Percentiles rank a stretch among this genome's conserved stretches.
Evolutionary conservation across 352 stramenopile genomes (phyloP).

Genomic region (Saprolegnia parasitica): DNA sequence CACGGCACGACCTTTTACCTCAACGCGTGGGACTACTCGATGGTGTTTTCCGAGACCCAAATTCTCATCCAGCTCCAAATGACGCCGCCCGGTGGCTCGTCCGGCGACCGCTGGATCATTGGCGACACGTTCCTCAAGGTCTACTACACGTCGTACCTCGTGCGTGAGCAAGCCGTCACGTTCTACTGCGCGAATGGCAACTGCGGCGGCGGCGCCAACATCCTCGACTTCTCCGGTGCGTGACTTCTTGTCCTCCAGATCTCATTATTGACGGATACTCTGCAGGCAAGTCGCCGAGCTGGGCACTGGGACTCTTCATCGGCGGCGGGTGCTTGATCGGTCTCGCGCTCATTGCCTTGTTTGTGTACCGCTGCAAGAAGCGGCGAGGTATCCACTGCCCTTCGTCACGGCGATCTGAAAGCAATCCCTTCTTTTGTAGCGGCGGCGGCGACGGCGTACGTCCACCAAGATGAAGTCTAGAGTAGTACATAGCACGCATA

Average conservation of each 20-base stretch:
- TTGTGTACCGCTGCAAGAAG: constrained; percentile 1
- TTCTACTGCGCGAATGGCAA: constrained; percentile 61
- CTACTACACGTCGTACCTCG: constrained; percentile 60
- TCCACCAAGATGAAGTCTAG: background rate
- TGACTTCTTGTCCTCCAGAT: background rate
- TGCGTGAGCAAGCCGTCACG: constrained; percentile 43
- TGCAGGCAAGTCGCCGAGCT: background rate
- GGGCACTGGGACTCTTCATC: constrained; percentile 12
- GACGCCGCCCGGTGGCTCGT: constrained; percentile 23
- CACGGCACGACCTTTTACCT: constrained; percentile 54
- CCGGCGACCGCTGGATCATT: constrained; percentile 61
- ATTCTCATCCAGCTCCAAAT: background rate
- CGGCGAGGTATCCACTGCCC: background rate
- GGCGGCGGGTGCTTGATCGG: constrained; percentile 10
- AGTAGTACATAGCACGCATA: too few species aligned
- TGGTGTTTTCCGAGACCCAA: constrained; percentile 31
- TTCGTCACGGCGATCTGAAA: background rate
- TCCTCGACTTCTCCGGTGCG: constrained; percentile 15
- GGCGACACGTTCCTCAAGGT: constrained; percentile 70
- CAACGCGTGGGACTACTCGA: constrained; percentile 51
- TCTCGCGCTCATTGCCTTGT: background rate
- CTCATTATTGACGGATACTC: background rate
- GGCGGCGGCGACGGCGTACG: background rate
- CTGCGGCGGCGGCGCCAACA: constrained; percentile 11
- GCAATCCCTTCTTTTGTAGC: background rate